Conservation (phyloP, 139 green algal species). For the Tetradesmus obliquus region DNA sequence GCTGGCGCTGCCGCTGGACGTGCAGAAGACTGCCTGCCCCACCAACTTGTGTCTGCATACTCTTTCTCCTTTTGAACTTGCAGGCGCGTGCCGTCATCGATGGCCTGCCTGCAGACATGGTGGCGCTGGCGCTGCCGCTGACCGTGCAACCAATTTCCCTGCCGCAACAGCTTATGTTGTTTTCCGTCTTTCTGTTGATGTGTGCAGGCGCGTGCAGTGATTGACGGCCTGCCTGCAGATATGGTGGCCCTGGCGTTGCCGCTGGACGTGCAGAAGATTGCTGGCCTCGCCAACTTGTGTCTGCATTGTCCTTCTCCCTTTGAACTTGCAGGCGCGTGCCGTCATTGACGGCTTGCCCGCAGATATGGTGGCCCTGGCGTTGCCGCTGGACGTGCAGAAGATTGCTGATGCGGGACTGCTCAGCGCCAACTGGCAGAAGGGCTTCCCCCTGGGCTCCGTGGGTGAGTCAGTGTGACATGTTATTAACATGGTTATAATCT, state of each 20-base stretch:
- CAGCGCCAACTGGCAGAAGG: conserved; percentile 59
- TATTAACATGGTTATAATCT: neutral
- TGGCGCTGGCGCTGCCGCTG: conserved; percentile 81
- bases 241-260: conserved; percentile 84
- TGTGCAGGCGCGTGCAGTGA: conserved; percentile 78
- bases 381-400: conserved; percentile 87
- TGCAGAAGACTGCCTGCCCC: conserved; percentile 74
- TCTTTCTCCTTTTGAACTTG: neutral
- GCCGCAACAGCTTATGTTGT: neutral
- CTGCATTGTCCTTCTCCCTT: neutral
- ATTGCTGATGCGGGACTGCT: conserved; percentile 79
- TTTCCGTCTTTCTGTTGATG: neutral
- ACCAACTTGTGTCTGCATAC: too few relatives aligned
- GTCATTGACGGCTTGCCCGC: conserved; percentile 85
- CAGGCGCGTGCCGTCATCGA: conserved; percentile 75
- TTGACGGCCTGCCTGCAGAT: conserved; percentile 83
- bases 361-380: conserved; percentile 82
- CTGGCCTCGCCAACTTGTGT: neutral
- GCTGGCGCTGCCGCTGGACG: conserved; percentile 84
- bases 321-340: conserved; percentile 68
- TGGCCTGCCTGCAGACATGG: conserved; percentile 80
- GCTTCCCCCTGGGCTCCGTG: conserved; percentile 50
- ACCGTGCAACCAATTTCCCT: conserved; percentile 79
- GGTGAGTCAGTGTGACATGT: neutral
- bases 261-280: conserved; percentile 86